These are phyloP conservation scores for Fistulinella prunicolor DNA, from an alignment of 768 basidiomycete species.

Conservation along the genomic window DNA sequence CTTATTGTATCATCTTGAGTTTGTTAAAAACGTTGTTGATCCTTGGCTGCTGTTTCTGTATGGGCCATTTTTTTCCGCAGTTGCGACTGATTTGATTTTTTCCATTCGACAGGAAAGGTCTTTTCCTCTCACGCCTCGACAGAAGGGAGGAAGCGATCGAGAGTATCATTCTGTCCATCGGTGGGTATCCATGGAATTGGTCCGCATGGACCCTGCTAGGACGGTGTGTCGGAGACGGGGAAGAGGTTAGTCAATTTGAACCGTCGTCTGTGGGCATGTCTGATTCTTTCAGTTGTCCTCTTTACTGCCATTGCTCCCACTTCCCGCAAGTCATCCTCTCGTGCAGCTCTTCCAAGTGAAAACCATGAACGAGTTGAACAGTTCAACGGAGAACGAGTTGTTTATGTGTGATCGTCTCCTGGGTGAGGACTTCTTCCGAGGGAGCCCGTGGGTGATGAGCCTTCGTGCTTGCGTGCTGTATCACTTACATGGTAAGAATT, in stretches of 20 bases:
- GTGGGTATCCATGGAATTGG: slow-evolving; percentile 90
- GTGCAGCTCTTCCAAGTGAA: slow-evolving; percentile 81
- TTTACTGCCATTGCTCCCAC: slow-evolving; percentile 43
- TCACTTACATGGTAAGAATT: slow-evolving; percentile 72
- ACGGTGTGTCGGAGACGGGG: slow-evolving; percentile 74
- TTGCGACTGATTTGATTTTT: not conserved
- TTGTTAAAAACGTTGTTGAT: slow-evolving; percentile 58
- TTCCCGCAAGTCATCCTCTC: slow-evolving; percentile 52
- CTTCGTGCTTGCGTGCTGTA: slow-evolving; percentile 84
- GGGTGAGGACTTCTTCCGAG: slow-evolving; percentile 67
- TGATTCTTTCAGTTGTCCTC: slow-evolving; percentile 39
- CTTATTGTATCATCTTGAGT: slow-evolving; percentile 55
- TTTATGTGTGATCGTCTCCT: slow-evolving; percentile 78
- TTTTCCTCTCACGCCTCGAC: slow-evolving; percentile 77
- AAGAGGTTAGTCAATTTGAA: slow-evolving; percentile 58
- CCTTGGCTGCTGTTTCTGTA: slow-evolving; percentile 86
- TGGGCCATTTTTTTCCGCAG: not conserved
- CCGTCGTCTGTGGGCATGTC: not conserved
- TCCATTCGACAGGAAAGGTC: slow-evolving; percentile 59
- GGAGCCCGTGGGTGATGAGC: slow-evolving; percentile 82
- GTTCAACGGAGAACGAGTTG: slow-evolving; percentile 83
- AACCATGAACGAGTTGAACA: slow-evolving; percentile 85
- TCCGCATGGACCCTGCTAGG: slow-evolving; percentile 84
- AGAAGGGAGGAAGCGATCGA: slow-evolving; percentile 87
- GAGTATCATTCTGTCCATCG: slow-evolving; percentile 69